These are phyloP conservation scores for Clohesyomyces aquaticus DNA, from an alignment of 495 filamentous ascomycete genomes.

Conservation along the genomic window DNA sequence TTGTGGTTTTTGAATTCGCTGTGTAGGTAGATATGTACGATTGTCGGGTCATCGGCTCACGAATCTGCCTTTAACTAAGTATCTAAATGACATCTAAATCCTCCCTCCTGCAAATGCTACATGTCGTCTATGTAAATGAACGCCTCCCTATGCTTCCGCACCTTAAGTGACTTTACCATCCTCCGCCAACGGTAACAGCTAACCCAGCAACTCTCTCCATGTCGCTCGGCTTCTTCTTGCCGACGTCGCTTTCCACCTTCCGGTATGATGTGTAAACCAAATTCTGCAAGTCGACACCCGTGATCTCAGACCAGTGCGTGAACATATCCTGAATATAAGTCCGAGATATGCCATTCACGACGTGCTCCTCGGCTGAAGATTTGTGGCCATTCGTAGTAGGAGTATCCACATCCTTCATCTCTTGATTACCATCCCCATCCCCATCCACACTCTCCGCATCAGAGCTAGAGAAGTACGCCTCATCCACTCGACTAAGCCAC, in stretches of 20 bases:
- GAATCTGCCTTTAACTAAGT: too few species aligned
- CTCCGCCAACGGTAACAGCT: conserved; percentile 89
- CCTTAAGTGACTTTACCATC: conserved; percentile 64
- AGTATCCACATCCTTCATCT: conserved; percentile 26
- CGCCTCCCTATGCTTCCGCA: conserved; percentile 17
- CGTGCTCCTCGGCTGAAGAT: conserved; percentile 37
- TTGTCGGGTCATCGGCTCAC: too few species aligned
- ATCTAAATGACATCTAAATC: not conserved
- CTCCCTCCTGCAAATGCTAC: not conserved
- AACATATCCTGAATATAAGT: conserved; percentile 59
- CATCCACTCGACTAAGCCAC: conserved; percentile 86
- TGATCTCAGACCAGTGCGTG: conserved; percentile 71
- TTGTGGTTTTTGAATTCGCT: too few species aligned
- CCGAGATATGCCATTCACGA: conserved; percentile 58
- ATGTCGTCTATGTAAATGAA: conserved; percentile 1
- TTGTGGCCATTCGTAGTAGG: conserved; percentile 24
- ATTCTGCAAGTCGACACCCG: conserved; percentile 69
- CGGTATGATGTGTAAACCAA: conserved; percentile 85
- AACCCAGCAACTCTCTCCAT: conserved; percentile 86
- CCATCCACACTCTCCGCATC: conserved; percentile 44
- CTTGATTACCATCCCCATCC: conserved; percentile 27
- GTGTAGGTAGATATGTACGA: too few species aligned
- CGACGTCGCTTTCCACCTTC: conserved; percentile 91
- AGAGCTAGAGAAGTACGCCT: conserved; percentile 86
- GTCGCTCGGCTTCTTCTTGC: conserved; percentile 68